Conservation (phyloP, 352 stramenopile species). For the Plasmopara viticola region DNA sequence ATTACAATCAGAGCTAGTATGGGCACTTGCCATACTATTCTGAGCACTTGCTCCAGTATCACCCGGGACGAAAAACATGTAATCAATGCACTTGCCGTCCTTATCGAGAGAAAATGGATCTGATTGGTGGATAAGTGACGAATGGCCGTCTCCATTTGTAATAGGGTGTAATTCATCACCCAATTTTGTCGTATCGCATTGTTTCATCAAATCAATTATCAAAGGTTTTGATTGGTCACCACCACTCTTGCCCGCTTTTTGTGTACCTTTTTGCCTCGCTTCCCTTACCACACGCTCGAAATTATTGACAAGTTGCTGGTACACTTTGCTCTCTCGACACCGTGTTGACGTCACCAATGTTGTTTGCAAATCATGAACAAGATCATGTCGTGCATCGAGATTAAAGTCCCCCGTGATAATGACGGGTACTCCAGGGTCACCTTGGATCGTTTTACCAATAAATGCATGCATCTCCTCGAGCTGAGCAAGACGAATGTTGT, state of each 20-base stretch:
- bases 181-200: conserved; percentile 43
- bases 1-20: no score
- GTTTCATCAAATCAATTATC: conserved; percentile 70
- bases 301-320: conserved; percentile 47
- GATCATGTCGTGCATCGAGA: conserved; percentile 66
- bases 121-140: conserved; percentile 41
- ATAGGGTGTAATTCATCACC: conserved; percentile 52
- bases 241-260: conserved; percentile 8
- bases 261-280: conserved; percentile 18
- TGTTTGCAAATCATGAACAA: conserved; percentile 33
- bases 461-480: conserved; percentile 62
- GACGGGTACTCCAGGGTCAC: conserved; percentile 47
- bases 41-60: conserved; percentile 13
- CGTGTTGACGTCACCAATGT: conserved; percentile 23
- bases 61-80: conserved; percentile 68
- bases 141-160: conserved; percentile 77
- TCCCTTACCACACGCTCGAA: conserved; percentile 36
- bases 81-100: conserved; percentile 83
- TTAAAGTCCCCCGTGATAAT: conserved; percentile 80
- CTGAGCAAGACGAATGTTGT: conserved; percentile 50
- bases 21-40: no score
- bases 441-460: conserved; percentile 37
- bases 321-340: conserved; percentile 55
- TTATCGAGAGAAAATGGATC: conserved; percentile 41
- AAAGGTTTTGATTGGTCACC: conserved; percentile 7